phyloP scores from a whole-genome alignment of 768 basidiomycete genomes.

The Phanerochaete carnosa region DNA sequence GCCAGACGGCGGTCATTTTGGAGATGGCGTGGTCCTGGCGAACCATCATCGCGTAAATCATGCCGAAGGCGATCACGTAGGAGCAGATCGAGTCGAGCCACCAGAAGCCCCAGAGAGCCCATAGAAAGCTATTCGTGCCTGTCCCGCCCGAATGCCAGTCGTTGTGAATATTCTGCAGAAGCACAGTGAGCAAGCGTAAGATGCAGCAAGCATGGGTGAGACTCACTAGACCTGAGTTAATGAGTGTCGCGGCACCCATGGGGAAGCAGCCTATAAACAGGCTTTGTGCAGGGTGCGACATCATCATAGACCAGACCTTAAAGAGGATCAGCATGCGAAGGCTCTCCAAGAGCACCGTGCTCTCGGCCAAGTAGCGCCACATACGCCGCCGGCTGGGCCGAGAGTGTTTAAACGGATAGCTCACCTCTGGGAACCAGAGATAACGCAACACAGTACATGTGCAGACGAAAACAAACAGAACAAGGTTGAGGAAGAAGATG shows the following conservation, averaged over 20 bases:
- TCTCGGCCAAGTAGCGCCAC: neutral
- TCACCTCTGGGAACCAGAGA: constrained; percentile 28
- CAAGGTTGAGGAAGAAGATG: constrained; percentile 38
- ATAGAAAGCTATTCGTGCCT: constrained; percentile 36
- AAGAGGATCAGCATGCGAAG: neutral
- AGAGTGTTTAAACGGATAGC: neutral
- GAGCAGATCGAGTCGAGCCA: constrained; percentile 45
- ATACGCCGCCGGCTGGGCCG: neutral
- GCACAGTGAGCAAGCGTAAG: neutral
- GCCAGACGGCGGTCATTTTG: constrained; percentile 43
- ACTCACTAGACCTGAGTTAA: constrained; percentile 37
- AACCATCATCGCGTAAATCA: constrained; percentile 48
- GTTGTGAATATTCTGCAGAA: constrained; percentile 29
- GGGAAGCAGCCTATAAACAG: constrained; percentile 42
- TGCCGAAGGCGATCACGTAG: constrained; percentile 42
- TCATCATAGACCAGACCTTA: constrained; percentile 28
- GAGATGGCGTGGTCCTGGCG: constrained; percentile 38
- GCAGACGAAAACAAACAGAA: constrained; percentile 33
- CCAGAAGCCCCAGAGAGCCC: constrained; percentile 47
- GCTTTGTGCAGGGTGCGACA: constrained; percentile 39
- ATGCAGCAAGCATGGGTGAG: neutral
- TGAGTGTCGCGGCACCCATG: constrained; percentile 44
- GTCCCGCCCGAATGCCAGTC: constrained; percentile 25
- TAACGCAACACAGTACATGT: constrained; percentile 31
- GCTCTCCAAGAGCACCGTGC: neutral